Base-by-base conservation (phyloP, 2,329 filamentous ascomycete species). In the Fusarium buharicum region DNA sequence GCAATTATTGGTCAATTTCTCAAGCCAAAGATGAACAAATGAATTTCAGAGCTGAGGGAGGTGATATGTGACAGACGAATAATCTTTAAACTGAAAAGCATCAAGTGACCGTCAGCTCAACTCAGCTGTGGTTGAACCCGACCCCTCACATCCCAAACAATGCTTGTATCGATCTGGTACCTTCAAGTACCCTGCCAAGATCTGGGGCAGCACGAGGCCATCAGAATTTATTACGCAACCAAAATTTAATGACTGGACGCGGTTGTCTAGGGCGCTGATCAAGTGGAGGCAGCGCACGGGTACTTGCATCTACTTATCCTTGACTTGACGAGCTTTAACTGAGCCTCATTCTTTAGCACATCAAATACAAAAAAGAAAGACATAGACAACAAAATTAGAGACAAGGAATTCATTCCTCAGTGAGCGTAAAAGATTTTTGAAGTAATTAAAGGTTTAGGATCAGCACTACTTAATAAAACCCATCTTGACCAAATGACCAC, bases 151-250 rank as follows among this genome's bases (percentile, higher is more conserved):
- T 22, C 36, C 24, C 22, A 34, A 17, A 41, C 50, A 64, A 66
- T 63, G 62, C 62, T 66, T 66, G 62, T 66, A 59, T 56, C 44
- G 36, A 53, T 44, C 18, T 55, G 58, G 62, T 66, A 66, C 48
- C 44, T 45, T n/a, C 10, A 18, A 43, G 62, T 66, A 66, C 51
- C 30, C 27, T 50, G 62, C 62, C 62, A 66, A 66, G 58, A 59
- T 50, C 62, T 66, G 62, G 62, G 62, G 54, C 58, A 60, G 58
- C 62, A 66, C 62, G 62, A 55, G 62, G 62, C 44, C 53, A 36
- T 52, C 43, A 56, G 52, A 66, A 48, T 33, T 38, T 47, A 63
- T 66, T 63, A 66, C 58, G 58, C 63, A 66, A 58, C 50, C 53
- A 59, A 43, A 34, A 50, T 51, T 45, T 28, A 39, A 55, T 44